Evolutionary conservation across 176 grass and related monocot genomes (phyloP), one percentile per base, ranked within the genome.

Genomic region (Hsuehochloa calcarea): DNA sequence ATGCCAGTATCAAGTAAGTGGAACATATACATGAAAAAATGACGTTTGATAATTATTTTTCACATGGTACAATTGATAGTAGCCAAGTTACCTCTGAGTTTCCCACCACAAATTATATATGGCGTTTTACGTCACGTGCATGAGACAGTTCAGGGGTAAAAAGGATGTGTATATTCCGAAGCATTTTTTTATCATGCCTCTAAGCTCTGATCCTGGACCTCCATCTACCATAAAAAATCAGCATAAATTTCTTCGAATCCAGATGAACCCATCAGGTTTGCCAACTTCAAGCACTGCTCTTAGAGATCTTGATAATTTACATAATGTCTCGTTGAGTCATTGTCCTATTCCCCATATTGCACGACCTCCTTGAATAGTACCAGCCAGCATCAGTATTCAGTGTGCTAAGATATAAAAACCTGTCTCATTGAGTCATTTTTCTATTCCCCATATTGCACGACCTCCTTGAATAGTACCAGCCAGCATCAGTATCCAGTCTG

Each of bases 151-250:
- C 29, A 50, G 17, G 29, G 56, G 29, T 62, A 73, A 87, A 51
- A 66, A 55, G 11, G 23, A 86, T 19, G 6, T 81, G 60, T 49
- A 35, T 75, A 70, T 25, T 44, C 49, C 19, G 39, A 85, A 68
- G 26, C 50, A 17, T 85, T 35, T 61, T 61, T 25, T 46, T 47
- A 46, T 59, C 47, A 41, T 26, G 31, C 56, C 58, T 1, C 10
- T 12, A 26, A 54, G 80, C 20, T 68, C 60, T 75, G 49, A 60
- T 68, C 62, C 11, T 27, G 41, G 41, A 70, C 6, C 40, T 82
- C 62, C 74, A 82, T 8, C 44, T 76, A 19, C 20, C 63, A 61
- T 61, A 49, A 31, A 15, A 11, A 61, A 49, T 71, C 15, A 5
- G 11, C 13, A 56, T n/a, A 44, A 83, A 74, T 19, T 73, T 67